Percentiles rank a stretch among this genome's conserved stretches.
Evolutionary conservation across 106 monocot genomes (phyloP).

Genomic region (Vanilla planifolia): DNA sequence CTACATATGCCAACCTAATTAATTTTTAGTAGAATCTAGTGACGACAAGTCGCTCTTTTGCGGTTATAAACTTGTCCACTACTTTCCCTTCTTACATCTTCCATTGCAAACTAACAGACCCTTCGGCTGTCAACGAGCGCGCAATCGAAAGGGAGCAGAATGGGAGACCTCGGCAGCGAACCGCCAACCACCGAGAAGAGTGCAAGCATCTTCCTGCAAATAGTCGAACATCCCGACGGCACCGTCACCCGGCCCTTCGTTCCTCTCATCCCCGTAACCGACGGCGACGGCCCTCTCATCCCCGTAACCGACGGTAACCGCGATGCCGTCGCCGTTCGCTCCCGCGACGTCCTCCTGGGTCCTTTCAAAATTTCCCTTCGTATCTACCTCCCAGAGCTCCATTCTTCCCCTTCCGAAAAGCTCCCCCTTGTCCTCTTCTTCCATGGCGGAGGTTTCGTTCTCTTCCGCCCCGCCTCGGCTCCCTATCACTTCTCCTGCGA

Average conservation of each 20-base stretch:
- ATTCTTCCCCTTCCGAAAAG: neutral
- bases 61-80: too few relatives aligned
- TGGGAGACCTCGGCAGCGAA: neutral
- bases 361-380: conserved; percentile 33
- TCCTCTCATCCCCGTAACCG: neutral
- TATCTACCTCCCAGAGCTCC: conserved; percentile 21
- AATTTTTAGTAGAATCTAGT: too few relatives aligned
- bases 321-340: conserved; percentile 21
- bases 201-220: conserved; percentile 22
- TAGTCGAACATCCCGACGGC: conserved; percentile 31
- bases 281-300: neutral
- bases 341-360: conserved; percentile 40
- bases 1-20: too few relatives aligned
- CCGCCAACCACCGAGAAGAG: neutral
- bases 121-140: too few relatives aligned
- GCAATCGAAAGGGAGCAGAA: neutral
- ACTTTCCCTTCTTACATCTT: too few relatives aligned
- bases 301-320: neutral
- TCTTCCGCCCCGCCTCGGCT: conserved; percentile 35
- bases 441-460: conserved; percentile 72
- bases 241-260: conserved; percentile 20
- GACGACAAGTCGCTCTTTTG: too few relatives aligned
- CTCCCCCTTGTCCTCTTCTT: conserved; percentile 56
- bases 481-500: conserved; percentile 41
- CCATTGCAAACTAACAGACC: too few relatives aligned